A percentile compares a stretch with the other conserved stretches of the same genome.
Conservation (phyloP, 2,329 filamentous ascomycete genomes). For the Arthrocladium fulminans region DNA sequence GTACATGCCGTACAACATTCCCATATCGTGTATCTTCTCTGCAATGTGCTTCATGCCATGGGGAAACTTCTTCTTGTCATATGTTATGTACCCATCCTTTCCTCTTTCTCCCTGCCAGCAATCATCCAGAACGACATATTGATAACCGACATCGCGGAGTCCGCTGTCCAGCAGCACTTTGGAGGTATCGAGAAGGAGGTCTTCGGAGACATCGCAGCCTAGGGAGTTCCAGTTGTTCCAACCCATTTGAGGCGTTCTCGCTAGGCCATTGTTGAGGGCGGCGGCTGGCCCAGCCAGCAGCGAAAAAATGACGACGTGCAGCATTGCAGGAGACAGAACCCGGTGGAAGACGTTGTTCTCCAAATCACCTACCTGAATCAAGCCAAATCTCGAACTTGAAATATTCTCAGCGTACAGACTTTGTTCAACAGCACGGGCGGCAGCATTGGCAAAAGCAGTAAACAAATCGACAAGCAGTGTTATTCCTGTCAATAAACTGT, state of each 20-base stretch:
- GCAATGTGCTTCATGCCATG: constrained; percentile 41
- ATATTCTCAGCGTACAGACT: background rate
- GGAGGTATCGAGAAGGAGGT: constrained; percentile 40
- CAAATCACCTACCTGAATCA: background rate
- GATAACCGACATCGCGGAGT: constrained; percentile 41
- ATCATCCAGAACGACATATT: constrained; percentile 46
- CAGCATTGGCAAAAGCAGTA: background rate
- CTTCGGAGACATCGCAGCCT: constrained; percentile 40
- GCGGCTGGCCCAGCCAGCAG: constrained; percentile 11
- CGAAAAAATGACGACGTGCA: constrained; percentile 13
- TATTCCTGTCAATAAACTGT: background rate
- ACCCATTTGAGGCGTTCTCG: constrained; percentile 36
- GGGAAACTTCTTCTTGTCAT: constrained; percentile 38
- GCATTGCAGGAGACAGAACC: constrained; percentile 32
- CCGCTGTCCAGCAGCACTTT: constrained; percentile 38
- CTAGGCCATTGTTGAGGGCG: constrained; percentile 35
- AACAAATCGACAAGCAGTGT: background rate
- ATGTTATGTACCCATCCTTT: constrained; percentile 34
- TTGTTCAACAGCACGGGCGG: background rate
- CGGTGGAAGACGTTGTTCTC: background rate
- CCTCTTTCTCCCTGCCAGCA: constrained; percentile 43
- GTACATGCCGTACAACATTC: constrained; percentile 49
- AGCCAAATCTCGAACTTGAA: background rate
- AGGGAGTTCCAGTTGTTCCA: constrained; percentile 42
- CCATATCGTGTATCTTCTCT: constrained; percentile 40